A percentile compares a stretch with the other conserved stretches of the same genome.
These are phyloP conservation scores for Scopulariopsis brevicaulis DNA, from an alignment of 2,329 filamentous ascomycete genomes.

Conservation along the genomic window DNA sequence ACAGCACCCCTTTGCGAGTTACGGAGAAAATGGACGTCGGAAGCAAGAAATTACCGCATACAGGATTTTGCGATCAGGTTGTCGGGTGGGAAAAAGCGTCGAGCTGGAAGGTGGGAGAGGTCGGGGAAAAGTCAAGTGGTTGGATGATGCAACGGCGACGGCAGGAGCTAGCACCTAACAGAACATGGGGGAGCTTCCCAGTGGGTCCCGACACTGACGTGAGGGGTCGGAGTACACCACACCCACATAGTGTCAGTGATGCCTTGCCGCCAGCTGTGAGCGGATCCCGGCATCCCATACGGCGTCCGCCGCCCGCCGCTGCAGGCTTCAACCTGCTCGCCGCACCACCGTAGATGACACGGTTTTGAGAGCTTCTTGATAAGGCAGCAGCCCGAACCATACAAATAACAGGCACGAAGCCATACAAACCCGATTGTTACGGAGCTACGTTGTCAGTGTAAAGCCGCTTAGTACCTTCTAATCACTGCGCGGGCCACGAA, in stretches of 20 bases:
- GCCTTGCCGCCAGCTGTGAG: not conserved
- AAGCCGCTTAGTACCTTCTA: too few relatives aligned
- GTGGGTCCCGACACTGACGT: not conserved
- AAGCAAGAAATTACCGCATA: not conserved
- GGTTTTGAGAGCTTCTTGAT: too few relatives aligned
- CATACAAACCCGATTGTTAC: too few relatives aligned
- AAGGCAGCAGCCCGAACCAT: too few relatives aligned
- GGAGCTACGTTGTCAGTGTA: too few relatives aligned
- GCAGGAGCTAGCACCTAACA: not conserved
- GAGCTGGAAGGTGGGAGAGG: not conserved
- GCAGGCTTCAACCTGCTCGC: too few relatives aligned
- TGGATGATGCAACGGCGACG: not conserved
- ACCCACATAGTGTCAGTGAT: not conserved
- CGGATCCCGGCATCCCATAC: too few relatives aligned
- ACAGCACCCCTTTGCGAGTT: not conserved
- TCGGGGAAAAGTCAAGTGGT: slow-evolving; percentile 1
- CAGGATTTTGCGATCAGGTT: not conserved
- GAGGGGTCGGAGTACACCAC: not conserved
- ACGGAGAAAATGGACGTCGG: not conserved
- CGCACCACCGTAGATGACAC: too few relatives aligned
- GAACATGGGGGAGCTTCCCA: not conserved
- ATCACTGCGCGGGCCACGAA: too few relatives aligned
- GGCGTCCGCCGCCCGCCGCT: too few relatives aligned
- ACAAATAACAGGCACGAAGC: too few relatives aligned
- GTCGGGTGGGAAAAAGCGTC: not conserved